Percentiles rank a stretch among this genome's conserved stretches.
phyloP scores from a whole-genome alignment of 805 yeast species.

The Cyberlindnera mississippiensis region DNA sequence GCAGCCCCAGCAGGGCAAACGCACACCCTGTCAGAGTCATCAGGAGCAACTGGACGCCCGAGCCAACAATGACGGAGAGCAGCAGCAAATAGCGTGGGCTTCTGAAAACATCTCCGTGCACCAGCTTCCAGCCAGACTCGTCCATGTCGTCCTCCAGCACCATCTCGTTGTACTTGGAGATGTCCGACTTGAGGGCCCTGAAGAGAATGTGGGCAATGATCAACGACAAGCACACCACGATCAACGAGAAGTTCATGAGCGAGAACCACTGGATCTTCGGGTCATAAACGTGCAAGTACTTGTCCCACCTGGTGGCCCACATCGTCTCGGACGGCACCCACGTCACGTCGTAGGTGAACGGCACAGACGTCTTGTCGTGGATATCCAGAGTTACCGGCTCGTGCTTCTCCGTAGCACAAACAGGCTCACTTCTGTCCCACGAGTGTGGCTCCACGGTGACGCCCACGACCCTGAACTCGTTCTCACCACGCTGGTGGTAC shows the following conservation, averaged over 20 bases:
- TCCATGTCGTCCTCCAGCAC: slow-evolving; percentile 83
- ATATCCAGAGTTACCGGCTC: slow-evolving; percentile 46
- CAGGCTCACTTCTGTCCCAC: slow-evolving; percentile 37
- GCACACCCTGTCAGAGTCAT: slow-evolving; percentile 71
- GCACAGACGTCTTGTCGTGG: slow-evolving; percentile 52
- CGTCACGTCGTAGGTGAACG: slow-evolving; percentile 78
- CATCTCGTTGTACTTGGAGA: slow-evolving; percentile 82
- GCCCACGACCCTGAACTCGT: slow-evolving; percentile 85
- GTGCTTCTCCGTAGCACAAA: slow-evolving; percentile 29
- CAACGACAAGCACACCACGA: slow-evolving; percentile 71
- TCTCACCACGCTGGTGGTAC: slow-evolving; percentile 70
- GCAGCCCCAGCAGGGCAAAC: slow-evolving; percentile 83
- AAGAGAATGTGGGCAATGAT: slow-evolving; percentile 76
- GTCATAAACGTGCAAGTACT: slow-evolving; percentile 85
- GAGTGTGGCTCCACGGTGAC: slow-evolving; percentile 74
- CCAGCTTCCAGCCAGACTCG: slow-evolving; percentile 95
- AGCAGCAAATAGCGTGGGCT: slow-evolving; percentile 68
- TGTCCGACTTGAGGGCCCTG: slow-evolving; percentile 79
- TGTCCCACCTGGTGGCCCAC: slow-evolving; percentile 99
- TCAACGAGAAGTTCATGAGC: slow-evolving; percentile 75
- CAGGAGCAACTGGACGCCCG: slow-evolving; percentile 79
- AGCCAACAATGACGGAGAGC: slow-evolving; percentile 78
- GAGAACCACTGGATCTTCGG: slow-evolving; percentile 97
- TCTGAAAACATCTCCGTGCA: slow-evolving; percentile 93
- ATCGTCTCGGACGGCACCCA: slow-evolving; percentile 68